phyloP scores from a whole-genome alignment of 176 grass and related monocot genomes.

The Oryza longistaminata region DNA sequence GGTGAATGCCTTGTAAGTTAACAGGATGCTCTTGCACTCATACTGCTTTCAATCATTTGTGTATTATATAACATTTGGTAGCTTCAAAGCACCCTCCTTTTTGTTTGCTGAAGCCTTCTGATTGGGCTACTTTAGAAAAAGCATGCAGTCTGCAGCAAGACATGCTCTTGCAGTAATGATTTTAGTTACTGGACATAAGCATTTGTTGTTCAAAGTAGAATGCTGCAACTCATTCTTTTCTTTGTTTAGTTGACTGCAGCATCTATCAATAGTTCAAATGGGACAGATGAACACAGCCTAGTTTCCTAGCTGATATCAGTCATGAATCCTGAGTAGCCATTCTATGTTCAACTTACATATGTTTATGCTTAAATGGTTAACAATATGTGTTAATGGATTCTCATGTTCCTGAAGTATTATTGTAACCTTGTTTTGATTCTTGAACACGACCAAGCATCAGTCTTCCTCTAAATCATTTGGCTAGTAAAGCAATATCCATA shows the following conservation, averaged over 20 bases:
- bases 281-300: too few species aligned
- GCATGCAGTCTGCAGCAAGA: background rate
- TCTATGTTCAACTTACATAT: too few species aligned
- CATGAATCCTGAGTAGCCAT: too few species aligned
- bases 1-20: conserved; percentile 76
- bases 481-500: conserved; percentile 5
- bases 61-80: conserved; percentile 20
- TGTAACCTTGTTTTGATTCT: conserved; percentile 17
- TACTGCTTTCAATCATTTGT: conserved; percentile 6
- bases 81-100: background rate
- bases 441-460: background rate
- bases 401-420: too few species aligned
- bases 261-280: too few species aligned
- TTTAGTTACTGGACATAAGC: conserved; percentile 10
- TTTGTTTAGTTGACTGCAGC: background rate
- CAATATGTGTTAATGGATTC: too few species aligned
- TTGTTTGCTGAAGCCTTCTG: conserved; percentile 13
- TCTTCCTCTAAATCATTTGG: background rate
- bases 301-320: too few species aligned
- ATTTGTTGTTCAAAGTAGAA: background rate
- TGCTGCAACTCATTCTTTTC: background rate
- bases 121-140: conserved; percentile 25
- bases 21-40: conserved; percentile 5
- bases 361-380: too few species aligned
- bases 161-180: conserved; percentile 12